Evolutionary conservation across 345 rosid genomes (phyloP).

Genomic region (Odontarrhena argentea): DNA sequence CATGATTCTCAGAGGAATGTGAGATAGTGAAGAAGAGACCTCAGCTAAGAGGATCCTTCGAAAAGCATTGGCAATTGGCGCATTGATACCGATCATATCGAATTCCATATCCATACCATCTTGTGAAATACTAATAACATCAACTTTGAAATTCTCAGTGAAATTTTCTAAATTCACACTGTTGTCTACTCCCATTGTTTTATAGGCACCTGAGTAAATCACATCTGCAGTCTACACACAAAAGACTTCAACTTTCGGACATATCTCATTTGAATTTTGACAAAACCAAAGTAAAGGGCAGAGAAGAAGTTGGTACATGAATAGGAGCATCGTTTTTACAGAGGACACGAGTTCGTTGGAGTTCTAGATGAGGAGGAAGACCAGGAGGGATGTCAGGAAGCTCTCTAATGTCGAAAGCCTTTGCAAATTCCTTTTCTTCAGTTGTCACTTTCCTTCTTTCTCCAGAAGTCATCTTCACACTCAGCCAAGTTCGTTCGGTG

Average conservation of each 20-base stretch:
- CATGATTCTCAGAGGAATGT: neutral
- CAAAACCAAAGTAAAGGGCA: neutral
- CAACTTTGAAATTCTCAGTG: slow-evolving; percentile 57
- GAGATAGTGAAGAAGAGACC: slow-evolving; percentile 47
- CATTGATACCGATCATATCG: slow-evolving; percentile 84
- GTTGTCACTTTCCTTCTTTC: slow-evolving; percentile 17
- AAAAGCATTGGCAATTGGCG: slow-evolving; percentile 85
- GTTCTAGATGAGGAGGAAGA: slow-evolving; percentile 74
- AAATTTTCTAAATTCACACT: slow-evolving; percentile 57
- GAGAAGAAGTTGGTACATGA: slow-evolving; percentile 48
- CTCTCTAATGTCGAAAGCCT: slow-evolving; percentile 47
- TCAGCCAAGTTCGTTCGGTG: neutral
- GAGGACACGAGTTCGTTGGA: slow-evolving; percentile 68
- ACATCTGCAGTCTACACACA: slow-evolving; percentile 61
- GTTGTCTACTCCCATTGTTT: slow-evolving; percentile 69
- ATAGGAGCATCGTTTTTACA: slow-evolving; percentile 72
- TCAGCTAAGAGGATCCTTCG: slow-evolving; percentile 91
- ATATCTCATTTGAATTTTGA: slow-evolving; percentile 1
- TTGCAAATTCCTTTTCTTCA: slow-evolving; percentile 30
- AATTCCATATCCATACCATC: slow-evolving; percentile 76
- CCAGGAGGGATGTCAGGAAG: slow-evolving; percentile 70
- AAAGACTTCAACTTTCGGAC: neutral
- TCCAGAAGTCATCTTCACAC: slow-evolving; percentile 3
- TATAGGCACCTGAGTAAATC: slow-evolving; percentile 77
- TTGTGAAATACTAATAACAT: slow-evolving; percentile 49